These are phyloP conservation scores for Xylariaceae sp. DNA, from an alignment of 2,329 filamentous ascomycete species.

Conservation along the genomic window DNA sequence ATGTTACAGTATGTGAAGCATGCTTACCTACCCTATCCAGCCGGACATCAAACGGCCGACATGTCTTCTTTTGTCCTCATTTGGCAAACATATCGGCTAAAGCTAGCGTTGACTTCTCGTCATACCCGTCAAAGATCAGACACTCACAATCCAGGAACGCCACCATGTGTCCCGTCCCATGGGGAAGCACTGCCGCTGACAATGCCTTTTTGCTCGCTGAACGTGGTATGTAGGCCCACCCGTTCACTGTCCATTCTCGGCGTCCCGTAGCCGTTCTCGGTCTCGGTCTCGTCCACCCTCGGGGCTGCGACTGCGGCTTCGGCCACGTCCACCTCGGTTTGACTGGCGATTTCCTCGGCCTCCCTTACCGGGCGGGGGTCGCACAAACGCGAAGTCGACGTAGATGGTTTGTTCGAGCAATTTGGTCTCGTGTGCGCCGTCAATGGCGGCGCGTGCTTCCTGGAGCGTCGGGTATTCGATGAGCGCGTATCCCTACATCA, in stretches of 20 bases:
- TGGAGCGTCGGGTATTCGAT: slow-evolving; percentile 77
- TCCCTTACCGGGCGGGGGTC: slow-evolving; percentile 63
- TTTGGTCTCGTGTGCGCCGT: slow-evolving; percentile 70
- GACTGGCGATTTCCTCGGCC: slow-evolving; percentile 38
- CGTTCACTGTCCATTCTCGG: slow-evolving; percentile 8
- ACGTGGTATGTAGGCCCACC: not conserved
- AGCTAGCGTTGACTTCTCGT: slow-evolving; percentile 18
- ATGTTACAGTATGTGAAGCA: not conserved
- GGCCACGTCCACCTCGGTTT: slow-evolving; percentile 34
- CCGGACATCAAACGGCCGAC: slow-evolving; percentile 24
- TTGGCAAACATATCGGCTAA: slow-evolving; percentile 31
- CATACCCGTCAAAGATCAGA: not conserved
- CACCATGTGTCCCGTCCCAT: not conserved
- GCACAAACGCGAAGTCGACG: slow-evolving; percentile 81
- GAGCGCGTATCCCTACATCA: slow-evolving; percentile 68
- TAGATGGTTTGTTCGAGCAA: slow-evolving; percentile 74
- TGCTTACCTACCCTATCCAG: slow-evolving; percentile 14
- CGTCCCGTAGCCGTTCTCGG: slow-evolving; percentile 22
- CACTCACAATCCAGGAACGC: not conserved
- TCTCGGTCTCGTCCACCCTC: slow-evolving; percentile 29
- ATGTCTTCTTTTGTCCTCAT: slow-evolving; percentile 23
- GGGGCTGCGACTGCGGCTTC: slow-evolving; percentile 44
- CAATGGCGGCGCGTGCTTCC: slow-evolving; percentile 76
- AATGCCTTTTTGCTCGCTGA: not conserved
- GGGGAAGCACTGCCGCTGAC: not conserved